Percentiles rank a stretch among this genome's conserved stretches.
Conservation (phyloP, 768 basidiomycete species). For the Pseudohyphozyma bogoriensis region DNA sequence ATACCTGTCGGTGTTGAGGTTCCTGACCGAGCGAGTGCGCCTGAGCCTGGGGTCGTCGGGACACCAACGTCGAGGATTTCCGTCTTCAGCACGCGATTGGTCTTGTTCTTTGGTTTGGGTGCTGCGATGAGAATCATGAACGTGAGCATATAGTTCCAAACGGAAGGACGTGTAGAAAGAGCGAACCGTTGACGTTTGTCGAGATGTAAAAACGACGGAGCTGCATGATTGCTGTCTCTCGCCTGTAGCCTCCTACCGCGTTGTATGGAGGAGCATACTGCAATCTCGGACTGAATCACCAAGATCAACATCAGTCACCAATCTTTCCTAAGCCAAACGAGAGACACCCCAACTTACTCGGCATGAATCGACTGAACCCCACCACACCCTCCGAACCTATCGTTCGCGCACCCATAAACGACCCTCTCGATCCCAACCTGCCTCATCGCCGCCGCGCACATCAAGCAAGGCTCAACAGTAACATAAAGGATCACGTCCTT, state of each 20-base stretch:
- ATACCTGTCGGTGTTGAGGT: no score
- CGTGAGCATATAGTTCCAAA: background rate
- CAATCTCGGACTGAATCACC: slow-evolving; percentile 59
- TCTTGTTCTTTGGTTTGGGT: slow-evolving; percentile 78
- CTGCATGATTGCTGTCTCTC: slow-evolving; percentile 79
- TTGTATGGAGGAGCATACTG: slow-evolving; percentile 63
- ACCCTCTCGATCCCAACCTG: slow-evolving; percentile 86
- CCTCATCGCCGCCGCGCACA: slow-evolving; percentile 92
- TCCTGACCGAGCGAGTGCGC: no score
- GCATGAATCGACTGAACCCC: slow-evolving; percentile 83
- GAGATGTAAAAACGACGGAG: slow-evolving; percentile 82
- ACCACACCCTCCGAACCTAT: slow-evolving; percentile 91
- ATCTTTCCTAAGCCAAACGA: background rate
- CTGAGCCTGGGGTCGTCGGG: no score
- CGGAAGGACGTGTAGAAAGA: background rate
- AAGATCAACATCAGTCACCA: background rate
- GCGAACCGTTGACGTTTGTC: slow-evolving; percentile 78
- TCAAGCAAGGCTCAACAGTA: slow-evolving; percentile 97
- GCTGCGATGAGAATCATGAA: slow-evolving; percentile 45
- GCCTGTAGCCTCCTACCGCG: slow-evolving; percentile 62
- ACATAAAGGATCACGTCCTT: slow-evolving; percentile 79
- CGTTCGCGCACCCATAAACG: slow-evolving; percentile 87
- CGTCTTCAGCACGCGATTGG: slow-evolving; percentile 72
- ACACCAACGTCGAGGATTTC: slow-evolving; percentile 50
- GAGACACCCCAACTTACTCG: slow-evolving; percentile 42